phyloP scores from a whole-genome alignment of 2,329 filamentous ascomycete species.

The Dactylellina haptotyla region DNA sequence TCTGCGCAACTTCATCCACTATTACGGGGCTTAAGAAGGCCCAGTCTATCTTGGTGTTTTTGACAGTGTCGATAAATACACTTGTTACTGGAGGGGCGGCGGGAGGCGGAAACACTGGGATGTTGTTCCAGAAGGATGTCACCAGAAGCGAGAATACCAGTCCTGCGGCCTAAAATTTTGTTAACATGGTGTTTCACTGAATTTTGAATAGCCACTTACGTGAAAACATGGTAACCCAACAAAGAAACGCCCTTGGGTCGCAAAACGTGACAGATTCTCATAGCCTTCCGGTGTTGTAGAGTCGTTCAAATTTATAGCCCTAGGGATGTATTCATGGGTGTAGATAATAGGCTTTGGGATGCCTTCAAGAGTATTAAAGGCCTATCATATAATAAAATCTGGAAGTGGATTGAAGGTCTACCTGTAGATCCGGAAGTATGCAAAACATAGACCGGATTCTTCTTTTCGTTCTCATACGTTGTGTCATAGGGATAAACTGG shows the following conservation, averaged over 20 bases:
- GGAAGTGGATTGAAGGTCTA: not conserved
- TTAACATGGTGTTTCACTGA: not conserved
- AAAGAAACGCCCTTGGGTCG: constrained; percentile 1
- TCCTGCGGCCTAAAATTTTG: not conserved
- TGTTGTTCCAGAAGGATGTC: not conserved
- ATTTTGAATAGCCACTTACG: not conserved
- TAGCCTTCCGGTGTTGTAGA: constrained; percentile 2
- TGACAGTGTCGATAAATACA: constrained; percentile 10
- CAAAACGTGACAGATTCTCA: not conserved
- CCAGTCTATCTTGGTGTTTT: constrained; percentile 1
- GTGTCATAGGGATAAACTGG: constrained; percentile 3
- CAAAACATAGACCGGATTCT: not conserved
- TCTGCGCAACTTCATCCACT: not conserved
- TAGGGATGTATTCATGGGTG: not conserved
- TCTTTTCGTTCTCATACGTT: not conserved
- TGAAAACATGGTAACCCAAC: not conserved
- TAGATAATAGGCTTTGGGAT: constrained; percentile 8
- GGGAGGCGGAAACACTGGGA: constrained; percentile 4
- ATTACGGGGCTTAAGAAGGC: constrained; percentile 4
- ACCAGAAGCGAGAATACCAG: not conserved
- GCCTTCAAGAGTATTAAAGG: not conserved
- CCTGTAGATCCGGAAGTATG: constrained; percentile 11
- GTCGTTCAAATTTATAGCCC: not conserved
- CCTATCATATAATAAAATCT: not conserved
- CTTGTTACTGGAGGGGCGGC: constrained; percentile 8